Evolutionary conservation across 1,284 basidiomycete genomes (phyloP).

Genomic region (Vanrija sp.): DNA sequence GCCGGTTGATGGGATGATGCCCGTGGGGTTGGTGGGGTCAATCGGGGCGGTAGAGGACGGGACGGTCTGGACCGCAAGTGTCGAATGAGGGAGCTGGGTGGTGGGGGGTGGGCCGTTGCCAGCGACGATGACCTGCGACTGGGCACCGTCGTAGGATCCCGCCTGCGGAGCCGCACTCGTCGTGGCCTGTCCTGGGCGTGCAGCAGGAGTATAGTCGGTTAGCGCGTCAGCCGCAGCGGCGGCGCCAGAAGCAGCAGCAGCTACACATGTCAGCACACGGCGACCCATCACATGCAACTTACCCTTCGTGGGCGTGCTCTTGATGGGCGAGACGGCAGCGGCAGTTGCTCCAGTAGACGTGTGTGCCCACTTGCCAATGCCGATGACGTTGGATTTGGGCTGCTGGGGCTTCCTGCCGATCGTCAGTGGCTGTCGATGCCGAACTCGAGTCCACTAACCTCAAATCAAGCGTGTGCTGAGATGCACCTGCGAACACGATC

Average conservation of each 20-base stretch:
- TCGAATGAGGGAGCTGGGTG: conserved; percentile 28
- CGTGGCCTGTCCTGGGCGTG: conserved; percentile 56
- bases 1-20: conserved; percentile 56
- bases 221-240: conserved; percentile 56
- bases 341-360: conserved; percentile 33
- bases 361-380: conserved; percentile 47
- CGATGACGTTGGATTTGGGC: conserved; percentile 36
- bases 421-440: background rate
- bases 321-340: conserved; percentile 19
- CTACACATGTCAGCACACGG: conserved; percentile 5
- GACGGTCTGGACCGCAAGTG: conserved; percentile 33
- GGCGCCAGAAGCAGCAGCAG: conserved; percentile 50
- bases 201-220: conserved; percentile 84
- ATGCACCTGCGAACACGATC: conserved; percentile 42
- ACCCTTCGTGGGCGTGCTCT: conserved; percentile 21
- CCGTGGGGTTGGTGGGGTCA: conserved; percentile 60
- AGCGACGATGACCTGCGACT: conserved; percentile 25
- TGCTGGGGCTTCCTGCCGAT: conserved; percentile 36
- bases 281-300: background rate
- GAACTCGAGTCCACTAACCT: conserved; percentile 25
- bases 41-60: conserved; percentile 49
- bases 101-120: conserved; percentile 18
- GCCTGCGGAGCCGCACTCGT: background rate
- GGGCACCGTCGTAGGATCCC: conserved; percentile 32
- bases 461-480: conserved; percentile 25